phyloP scores from a whole-genome alignment of 2,329 filamentous ascomycete species.

The Scedosporium apiospermum region DNA sequence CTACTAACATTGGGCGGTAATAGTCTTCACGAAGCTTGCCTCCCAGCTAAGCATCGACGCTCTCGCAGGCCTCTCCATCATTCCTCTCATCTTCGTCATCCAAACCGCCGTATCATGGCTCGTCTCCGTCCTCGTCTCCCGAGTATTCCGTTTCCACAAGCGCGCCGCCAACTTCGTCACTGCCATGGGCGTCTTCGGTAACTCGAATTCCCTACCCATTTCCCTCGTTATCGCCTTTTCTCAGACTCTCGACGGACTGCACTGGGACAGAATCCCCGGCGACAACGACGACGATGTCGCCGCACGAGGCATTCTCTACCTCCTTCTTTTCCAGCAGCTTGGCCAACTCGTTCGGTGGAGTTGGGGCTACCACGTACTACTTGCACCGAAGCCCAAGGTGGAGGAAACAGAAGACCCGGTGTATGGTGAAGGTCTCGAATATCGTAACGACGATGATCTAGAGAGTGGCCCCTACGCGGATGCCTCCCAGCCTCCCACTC shows the following conservation, averaged over 20 bases:
- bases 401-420: not conserved
- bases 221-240: constrained; percentile 91
- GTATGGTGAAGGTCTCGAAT: constrained; percentile 52
- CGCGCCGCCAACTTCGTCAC: constrained; percentile 89
- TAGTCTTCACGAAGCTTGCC: constrained; percentile 89
- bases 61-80: constrained; percentile 80
- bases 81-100: constrained; percentile 85
- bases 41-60: constrained; percentile 90
- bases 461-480: constrained; percentile 30
- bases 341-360: constrained; percentile 94
- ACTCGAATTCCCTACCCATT: constrained; percentile 95
- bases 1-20: not conserved
- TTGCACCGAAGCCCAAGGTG: constrained; percentile 60
- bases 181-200: constrained; percentile 95
- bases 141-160: constrained; percentile 70
- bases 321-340: constrained; percentile 95
- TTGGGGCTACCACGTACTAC: constrained; percentile 90
- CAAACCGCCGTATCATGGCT: constrained; percentile 82
- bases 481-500: constrained; percentile 15
- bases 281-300: constrained; percentile 95
- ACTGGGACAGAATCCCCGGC: constrained; percentile 84
- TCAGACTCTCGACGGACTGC: constrained; percentile 81
- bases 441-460: constrained; percentile 43
- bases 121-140: constrained; percentile 62
- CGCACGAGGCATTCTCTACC: constrained; percentile 86